Conservation (phyloP, 495 filamentous ascomycete genomes). For the Aspergillus steynii region DNA sequence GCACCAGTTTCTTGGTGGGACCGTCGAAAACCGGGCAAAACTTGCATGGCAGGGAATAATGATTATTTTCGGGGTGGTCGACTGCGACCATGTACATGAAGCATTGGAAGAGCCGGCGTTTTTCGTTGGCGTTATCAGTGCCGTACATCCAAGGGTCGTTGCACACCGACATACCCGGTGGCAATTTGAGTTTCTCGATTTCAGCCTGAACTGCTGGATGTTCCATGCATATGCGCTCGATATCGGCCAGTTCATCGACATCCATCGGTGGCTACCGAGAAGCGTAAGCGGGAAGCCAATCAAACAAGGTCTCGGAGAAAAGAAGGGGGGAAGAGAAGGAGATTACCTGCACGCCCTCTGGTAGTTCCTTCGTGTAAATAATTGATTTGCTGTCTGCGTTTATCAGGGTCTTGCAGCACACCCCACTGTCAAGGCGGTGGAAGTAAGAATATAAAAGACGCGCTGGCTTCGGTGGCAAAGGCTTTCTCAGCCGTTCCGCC, state of each 20-base stretch:
- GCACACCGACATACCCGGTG: constrained; percentile 41
- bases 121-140: constrained; percentile 36
- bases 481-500: constrained; percentile 36
- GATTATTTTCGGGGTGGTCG: constrained; percentile 56
- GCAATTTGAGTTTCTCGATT: constrained; percentile 44
- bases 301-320: not conserved
- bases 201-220: constrained; percentile 44
- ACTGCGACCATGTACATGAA: constrained; percentile 46
- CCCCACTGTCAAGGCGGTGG: constrained; percentile 41
- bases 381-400: constrained; percentile 43
- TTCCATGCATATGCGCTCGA: constrained; percentile 42
- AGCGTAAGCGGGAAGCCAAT: constrained; percentile 12
- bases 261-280: constrained; percentile 38
- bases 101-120: constrained; percentile 44
- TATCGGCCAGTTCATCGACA: constrained; percentile 41
- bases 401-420: constrained; percentile 43
- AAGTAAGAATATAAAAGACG: constrained; percentile 44
- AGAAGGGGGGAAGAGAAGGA: not conserved
- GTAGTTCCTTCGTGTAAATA: constrained; percentile 40
- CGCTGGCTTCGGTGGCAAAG: constrained; percentile 35
- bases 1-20: constrained; percentile 60
- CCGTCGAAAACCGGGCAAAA: constrained; percentile 77
- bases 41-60: constrained; percentile 77
- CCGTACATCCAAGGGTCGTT: constrained; percentile 52
- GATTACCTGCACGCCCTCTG: constrained; percentile 41